Percentiles rank a stretch among this genome's conserved stretches.
phyloP scores from a whole-genome alignment of 371 early-diverging fungal genomes.

The Massospora cicadina region DNA sequence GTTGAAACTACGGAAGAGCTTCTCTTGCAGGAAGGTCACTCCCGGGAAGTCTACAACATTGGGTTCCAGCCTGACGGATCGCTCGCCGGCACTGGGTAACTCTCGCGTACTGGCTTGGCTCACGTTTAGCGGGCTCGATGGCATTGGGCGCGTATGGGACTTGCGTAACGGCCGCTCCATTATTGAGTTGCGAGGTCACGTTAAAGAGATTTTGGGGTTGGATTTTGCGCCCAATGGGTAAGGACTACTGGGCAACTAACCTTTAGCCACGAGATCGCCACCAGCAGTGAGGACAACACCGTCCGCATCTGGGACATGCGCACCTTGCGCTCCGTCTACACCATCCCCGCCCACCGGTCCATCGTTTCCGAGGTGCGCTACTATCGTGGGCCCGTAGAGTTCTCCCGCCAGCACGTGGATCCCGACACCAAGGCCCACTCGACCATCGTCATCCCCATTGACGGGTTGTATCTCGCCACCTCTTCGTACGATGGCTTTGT shows the following conservation, averaged over 20 bases:
- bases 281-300: conserved; percentile 65
- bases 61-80: conserved; percentile 85
- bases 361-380: conserved; percentile 71
- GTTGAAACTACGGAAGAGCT: conserved; percentile 52
- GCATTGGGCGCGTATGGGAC: conserved; percentile 90
- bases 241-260: conserved; percentile 19
- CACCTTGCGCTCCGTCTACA: conserved; percentile 47
- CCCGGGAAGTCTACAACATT: conserved; percentile 76
- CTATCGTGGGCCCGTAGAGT: conserved; percentile 21
- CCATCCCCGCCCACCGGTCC: conserved; percentile 83
- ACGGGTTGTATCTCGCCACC: conserved; percentile 43
- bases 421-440: conserved; percentile 8
- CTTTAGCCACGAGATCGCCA: conserved; percentile 45
- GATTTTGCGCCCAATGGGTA: conserved; percentile 87
- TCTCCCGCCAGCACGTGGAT: conserved; percentile 6
- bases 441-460: conserved; percentile 9
- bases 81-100: conserved; percentile 68
- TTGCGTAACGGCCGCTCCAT: conserved; percentile 76
- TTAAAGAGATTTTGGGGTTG: conserved; percentile 65
- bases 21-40: conserved; percentile 84
- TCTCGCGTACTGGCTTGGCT: background rate
- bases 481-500: conserved; percentile 78
- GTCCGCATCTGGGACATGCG: conserved; percentile 87
- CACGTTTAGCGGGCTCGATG: conserved; percentile 55
- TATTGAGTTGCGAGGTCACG: conserved; percentile 78